phyloP scores from a whole-genome alignment of 2,329 filamentous ascomycete genomes.

The Pezicula neosporulosa region DNA sequence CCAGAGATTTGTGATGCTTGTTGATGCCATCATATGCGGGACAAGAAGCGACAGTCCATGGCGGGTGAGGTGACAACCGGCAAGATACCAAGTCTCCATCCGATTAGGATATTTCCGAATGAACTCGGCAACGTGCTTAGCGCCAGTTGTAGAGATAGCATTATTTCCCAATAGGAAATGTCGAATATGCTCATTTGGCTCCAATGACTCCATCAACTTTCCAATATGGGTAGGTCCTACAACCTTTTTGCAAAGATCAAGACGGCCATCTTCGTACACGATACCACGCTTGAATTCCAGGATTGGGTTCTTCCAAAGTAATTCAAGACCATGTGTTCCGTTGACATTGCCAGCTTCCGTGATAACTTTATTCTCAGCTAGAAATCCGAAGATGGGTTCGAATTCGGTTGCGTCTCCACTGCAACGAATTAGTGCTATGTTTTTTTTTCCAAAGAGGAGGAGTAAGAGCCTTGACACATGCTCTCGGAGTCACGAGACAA shows the following conservation, averaged over 20 bases:
- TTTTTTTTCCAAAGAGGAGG: too few relatives aligned
- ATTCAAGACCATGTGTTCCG: neutral
- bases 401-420: slow-evolving; percentile 11
- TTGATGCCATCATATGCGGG: slow-evolving; percentile 39
- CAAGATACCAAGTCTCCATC: slow-evolving; percentile 53
- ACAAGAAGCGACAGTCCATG: slow-evolving; percentile 38
- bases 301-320: slow-evolving; percentile 1
- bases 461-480: too few relatives aligned
- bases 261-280: slow-evolving; percentile 47
- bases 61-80: slow-evolving; percentile 49
- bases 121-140: slow-evolving; percentile 41
- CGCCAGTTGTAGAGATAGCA: slow-evolving; percentile 47
- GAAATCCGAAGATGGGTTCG: slow-evolving; percentile 12
- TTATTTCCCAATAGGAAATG: slow-evolving; percentile 54
- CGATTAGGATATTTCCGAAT: slow-evolving; percentile 39
- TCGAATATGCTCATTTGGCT: slow-evolving; percentile 41
- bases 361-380: slow-evolving; percentile 7
- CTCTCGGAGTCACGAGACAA: too few relatives aligned
- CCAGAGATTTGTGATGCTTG: slow-evolving; percentile 46
- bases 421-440: too few relatives aligned
- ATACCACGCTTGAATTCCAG: slow-evolving; percentile 10
- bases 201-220: slow-evolving; percentile 45
- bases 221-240: slow-evolving; percentile 48
- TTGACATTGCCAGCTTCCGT: neutral
- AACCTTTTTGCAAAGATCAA: slow-evolving; percentile 54